Conservation (phyloP, 1,284 basidiomycete species). For the Heterobasidion annosum region DNA sequence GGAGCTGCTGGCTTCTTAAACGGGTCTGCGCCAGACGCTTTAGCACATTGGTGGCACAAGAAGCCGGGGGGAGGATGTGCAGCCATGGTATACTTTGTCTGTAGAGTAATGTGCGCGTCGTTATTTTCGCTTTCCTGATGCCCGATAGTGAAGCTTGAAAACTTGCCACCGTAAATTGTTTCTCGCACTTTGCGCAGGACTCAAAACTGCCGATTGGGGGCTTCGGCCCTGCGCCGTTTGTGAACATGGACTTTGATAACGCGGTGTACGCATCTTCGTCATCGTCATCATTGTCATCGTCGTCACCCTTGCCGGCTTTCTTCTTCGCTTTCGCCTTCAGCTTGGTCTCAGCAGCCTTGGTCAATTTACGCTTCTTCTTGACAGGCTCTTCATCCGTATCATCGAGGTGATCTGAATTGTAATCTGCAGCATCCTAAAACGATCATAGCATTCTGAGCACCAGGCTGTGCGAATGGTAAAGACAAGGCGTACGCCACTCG, state of each 20-base stretch:
- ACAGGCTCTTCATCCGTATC: conserved; percentile 35
- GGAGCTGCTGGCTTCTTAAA: conserved; percentile 70
- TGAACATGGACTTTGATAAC: conserved; percentile 45
- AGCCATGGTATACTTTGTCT: conserved; percentile 83
- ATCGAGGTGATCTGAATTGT: conserved; percentile 69
- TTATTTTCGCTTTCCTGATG: neutral
- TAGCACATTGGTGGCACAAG: conserved; percentile 76
- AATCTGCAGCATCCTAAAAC: conserved; percentile 36
- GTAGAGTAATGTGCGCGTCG: neutral
- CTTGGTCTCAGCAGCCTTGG: conserved; percentile 28
- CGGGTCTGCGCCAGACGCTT: conserved; percentile 66
- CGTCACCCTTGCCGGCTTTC: conserved; percentile 36
- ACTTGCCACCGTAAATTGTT: conserved; percentile 85
- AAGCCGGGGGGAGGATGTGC: conserved; percentile 61
- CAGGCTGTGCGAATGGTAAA: neutral
- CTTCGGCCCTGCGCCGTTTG: conserved; percentile 31
- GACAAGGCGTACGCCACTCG: neutral
- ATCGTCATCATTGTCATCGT: conserved; percentile 34
- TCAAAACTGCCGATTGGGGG: conserved; percentile 77
- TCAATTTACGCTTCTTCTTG: conserved; percentile 35
- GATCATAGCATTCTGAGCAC: neutral
- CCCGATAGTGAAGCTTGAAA: neutral
- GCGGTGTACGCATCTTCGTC: conserved; percentile 46
- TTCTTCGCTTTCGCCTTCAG: conserved; percentile 31
- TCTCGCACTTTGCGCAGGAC: conserved; percentile 74